Conservation (phyloP, 805 yeast genomes). For the Ogataea ganodermae region DNA sequence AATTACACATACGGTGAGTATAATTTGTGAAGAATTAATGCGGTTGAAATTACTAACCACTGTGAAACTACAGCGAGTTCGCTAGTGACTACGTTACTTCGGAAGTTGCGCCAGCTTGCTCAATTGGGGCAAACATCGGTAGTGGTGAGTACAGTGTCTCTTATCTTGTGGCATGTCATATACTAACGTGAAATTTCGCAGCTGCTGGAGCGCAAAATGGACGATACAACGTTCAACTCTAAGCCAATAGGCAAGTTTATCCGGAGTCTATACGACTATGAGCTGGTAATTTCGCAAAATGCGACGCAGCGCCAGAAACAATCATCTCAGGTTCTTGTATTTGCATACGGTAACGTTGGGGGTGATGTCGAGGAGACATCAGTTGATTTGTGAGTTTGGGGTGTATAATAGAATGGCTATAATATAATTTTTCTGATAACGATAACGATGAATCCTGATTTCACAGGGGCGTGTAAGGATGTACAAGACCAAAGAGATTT, state of each 20-base stretch:
- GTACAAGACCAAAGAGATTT: not conserved
- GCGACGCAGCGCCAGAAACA: not conserved
- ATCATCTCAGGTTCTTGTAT: not conserved
- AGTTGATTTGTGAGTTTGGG: not conserved
- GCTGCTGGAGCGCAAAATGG: conserved; percentile 21
- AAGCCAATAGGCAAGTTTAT: conserved; percentile 24
- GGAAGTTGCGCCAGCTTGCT: conserved; percentile 27
- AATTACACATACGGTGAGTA: conserved; percentile 29
- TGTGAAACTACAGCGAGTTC: conserved; percentile 20
- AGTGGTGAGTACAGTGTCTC: conserved; percentile 24
- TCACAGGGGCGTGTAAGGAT: conserved; percentile 4
- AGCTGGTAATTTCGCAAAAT: conserved; percentile 13
- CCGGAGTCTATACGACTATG: conserved; percentile 27
- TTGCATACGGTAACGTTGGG: conserved; percentile 9
- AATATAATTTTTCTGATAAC: not conserved
- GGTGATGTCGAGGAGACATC: not conserved
- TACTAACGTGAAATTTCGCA: conserved; percentile 6
- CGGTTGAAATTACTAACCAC: conserved; percentile 7
- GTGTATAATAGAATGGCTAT: not conserved
- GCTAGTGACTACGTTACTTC: conserved; percentile 16
- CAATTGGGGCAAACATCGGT: conserved; percentile 20
- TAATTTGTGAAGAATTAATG: no score
- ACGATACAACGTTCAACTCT: conserved; percentile 18
- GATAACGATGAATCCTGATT: not conserved
- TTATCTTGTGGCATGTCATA: not conserved